Conservation (phyloP, 2,329 filamentous ascomycete species). For the Cryphonectria japonica region DNA sequence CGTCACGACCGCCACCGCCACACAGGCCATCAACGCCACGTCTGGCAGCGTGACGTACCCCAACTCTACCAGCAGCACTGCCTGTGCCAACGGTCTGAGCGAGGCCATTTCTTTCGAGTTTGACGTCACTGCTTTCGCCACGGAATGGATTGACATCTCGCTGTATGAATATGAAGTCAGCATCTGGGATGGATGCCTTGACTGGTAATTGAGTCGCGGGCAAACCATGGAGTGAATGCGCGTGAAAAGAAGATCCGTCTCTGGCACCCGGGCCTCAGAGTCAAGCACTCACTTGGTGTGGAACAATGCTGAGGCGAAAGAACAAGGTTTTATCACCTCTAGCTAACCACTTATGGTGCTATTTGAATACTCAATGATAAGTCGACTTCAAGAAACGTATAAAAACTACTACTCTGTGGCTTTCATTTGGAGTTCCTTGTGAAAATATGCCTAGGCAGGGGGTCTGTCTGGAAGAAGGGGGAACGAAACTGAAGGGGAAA, state of each 20-base stretch:
- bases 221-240: not conserved
- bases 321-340: not conserved
- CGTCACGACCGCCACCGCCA: constrained; percentile 22
- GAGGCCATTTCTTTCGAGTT: constrained; percentile 22
- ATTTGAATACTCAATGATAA: too few relatives aligned
- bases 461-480: too few relatives aligned
- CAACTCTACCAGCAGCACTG: constrained; percentile 23
- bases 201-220: constrained; percentile 10
- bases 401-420: too few relatives aligned
- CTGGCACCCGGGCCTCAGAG: not conserved
- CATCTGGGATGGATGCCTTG: constrained; percentile 23
- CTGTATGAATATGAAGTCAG: constrained; percentile 25
- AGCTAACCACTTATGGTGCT: too few relatives aligned
- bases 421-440: too few relatives aligned
- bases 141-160: constrained; percentile 16
- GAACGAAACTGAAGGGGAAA: too few relatives aligned
- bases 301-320: not conserved
- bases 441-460: too few relatives aligned
- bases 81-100: constrained; percentile 26
- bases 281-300: too few relatives aligned
- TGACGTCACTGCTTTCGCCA: constrained; percentile 25
- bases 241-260: not conserved
- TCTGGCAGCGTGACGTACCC: constrained; percentile 17
- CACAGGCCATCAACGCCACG: constrained; percentile 24
- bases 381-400: too few relatives aligned